Evolutionary conservation across 805 yeast species (phyloP).

Genomic region (Candida takata): DNA sequence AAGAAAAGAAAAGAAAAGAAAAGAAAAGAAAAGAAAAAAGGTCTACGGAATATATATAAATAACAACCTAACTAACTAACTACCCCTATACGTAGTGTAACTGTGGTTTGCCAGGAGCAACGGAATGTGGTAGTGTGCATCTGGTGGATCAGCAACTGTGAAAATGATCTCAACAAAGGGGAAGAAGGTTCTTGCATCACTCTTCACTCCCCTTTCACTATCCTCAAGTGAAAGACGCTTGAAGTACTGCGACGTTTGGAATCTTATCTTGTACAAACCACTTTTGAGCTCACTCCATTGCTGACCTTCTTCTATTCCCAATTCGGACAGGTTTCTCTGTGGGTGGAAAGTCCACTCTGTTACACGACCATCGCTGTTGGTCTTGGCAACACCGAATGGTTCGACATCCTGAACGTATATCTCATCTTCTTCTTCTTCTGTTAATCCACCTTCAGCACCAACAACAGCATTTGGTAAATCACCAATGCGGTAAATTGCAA

Average conservation of each 20-base stretch:
- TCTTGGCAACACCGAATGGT: constrained; percentile 61
- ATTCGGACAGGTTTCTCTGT: constrained; percentile 11
- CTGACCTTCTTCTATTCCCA: constrained; percentile 28
- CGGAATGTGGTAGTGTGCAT: constrained; percentile 86
- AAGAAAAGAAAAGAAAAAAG: too few species aligned
- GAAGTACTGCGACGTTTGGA: constrained; percentile 68
- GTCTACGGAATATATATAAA: too few species aligned
- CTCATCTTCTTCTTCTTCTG: constrained; percentile 12
- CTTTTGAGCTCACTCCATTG: constrained; percentile 43
- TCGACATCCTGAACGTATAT: constrained; percentile 25
- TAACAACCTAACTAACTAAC: constrained; percentile 1
- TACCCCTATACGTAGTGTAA: constrained; percentile 85
- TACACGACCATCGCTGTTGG: constrained; percentile 79
- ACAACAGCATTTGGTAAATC: constrained; percentile 18
- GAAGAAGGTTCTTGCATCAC: constrained; percentile 54
- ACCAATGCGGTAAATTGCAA: constrained; percentile 42
- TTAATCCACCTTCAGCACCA: constrained; percentile 7
- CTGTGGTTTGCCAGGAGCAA: constrained; percentile 77
- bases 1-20: too few species aligned
- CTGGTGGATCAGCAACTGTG: constrained; percentile 58
- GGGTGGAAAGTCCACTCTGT: constrained; percentile 55
- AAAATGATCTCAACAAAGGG: constrained; percentile 83
- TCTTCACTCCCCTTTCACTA: constrained; percentile 19
- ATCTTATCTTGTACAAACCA: constrained; percentile 71
- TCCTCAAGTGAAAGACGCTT: constrained; percentile 16